Percentiles rank a stretch among this genome's conserved stretches.
Evolutionary conservation across 177 flowering plant genomes (phyloP).

Genomic region (Tripterygium wilfordii): DNA sequence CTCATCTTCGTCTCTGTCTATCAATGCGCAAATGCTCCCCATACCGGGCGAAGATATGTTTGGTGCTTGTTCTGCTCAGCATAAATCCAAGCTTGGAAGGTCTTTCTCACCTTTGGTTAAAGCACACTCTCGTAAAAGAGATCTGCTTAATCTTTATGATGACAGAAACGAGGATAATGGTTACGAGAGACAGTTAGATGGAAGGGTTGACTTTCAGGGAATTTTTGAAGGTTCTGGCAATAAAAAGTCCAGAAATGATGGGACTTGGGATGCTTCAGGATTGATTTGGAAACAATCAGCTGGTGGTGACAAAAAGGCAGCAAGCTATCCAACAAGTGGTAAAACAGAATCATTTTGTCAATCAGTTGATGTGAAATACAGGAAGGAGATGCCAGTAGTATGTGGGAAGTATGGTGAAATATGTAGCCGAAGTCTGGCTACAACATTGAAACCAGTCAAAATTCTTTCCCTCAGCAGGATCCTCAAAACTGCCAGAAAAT

Average conservation of each 20-base stretch:
- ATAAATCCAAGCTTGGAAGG: conserved; percentile 19
- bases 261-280: conserved; percentile 9
- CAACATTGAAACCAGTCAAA: conserved; percentile 35
- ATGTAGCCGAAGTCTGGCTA: conserved; percentile 24
- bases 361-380: conserved; percentile 6
- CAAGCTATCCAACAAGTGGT: conserved; percentile 5
- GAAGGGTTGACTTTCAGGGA: conserved; percentile 1
- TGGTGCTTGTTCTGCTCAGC: conserved; percentile 9
- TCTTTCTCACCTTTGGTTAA: conserved; percentile 20
- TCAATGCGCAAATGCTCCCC: conserved; percentile 12
- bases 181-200: conserved; percentile 3
- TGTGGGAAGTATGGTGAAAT: conserved; percentile 60
- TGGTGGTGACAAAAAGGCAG: conserved; percentile 8
- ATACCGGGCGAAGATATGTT: conserved; percentile 11
- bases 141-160: conserved; percentile 15
- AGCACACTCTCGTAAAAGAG: conserved; percentile 22
- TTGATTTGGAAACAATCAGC: conserved; percentile 3
- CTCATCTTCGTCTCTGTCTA: conserved; percentile 10
- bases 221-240: conserved; percentile 9
- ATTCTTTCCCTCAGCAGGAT: conserved; percentile 42
- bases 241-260: conserved; percentile 19
- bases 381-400: conserved; percentile 38
- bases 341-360: conserved; percentile 5
- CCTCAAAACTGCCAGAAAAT: conserved; percentile 36
- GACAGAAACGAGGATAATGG: conserved; percentile 15